Evolutionary conservation across 805 yeast genomes (phyloP).

Genomic region (Suhomyces emberorum): DNA sequence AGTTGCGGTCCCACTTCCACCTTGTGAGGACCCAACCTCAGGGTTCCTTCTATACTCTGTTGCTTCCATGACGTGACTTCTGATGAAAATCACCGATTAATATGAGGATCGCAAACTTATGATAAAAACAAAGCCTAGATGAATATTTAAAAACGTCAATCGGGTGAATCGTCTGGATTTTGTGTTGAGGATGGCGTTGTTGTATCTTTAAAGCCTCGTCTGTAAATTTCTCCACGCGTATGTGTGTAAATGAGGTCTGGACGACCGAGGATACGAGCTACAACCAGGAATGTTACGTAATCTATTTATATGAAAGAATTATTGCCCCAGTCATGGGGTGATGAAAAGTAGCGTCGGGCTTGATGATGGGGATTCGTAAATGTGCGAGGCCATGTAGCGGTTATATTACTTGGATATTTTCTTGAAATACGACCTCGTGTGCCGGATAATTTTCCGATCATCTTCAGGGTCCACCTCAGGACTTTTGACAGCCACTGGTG

Average conservation of each 20-base stretch:
- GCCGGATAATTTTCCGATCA: conserved; percentile 28
- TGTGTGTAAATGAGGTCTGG: neutral
- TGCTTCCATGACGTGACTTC: too few species aligned
- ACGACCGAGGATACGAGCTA: neutral
- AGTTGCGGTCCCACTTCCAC: too few species aligned
- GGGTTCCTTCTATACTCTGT: too few species aligned
- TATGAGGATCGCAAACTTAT: too few species aligned
- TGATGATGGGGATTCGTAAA: too few species aligned
- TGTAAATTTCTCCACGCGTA: conserved; percentile 3
- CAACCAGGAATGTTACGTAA: neutral
- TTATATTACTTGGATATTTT: conserved; percentile 11
- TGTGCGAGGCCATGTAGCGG: neutral
- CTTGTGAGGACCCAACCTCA: too few species aligned
- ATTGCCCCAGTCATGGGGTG: neutral
- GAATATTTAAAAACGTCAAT: too few species aligned
- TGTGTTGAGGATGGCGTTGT: too few species aligned
- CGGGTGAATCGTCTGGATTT: too few species aligned
- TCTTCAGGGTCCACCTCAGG: conserved; percentile 30
- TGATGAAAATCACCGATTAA: too few species aligned
- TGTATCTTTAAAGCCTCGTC: too few species aligned
- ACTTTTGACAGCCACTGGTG: conserved; percentile 24
- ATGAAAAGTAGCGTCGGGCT: conserved; percentile 1
- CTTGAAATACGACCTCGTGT: conserved; percentile 38
- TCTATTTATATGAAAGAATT: neutral
- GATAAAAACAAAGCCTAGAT: too few species aligned